Conservation (phyloP, 768 basidiomycete genomes). For the Tylopilus plumbeoviolaceoides region DNA sequence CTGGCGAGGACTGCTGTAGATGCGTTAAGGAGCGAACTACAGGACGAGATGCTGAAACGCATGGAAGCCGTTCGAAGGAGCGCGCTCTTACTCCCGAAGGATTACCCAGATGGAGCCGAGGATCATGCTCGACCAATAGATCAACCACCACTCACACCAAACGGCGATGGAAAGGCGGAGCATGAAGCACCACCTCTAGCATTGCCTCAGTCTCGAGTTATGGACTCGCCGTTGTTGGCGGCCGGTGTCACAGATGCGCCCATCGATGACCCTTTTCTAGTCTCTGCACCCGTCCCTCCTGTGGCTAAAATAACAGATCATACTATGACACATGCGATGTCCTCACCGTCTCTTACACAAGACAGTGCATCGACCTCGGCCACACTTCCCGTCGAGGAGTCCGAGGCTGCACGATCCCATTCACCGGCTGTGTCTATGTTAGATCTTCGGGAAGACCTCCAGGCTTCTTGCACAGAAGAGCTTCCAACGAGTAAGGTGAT, state of each 20-base stretch:
- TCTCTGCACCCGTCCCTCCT: not conserved
- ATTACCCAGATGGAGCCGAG: not conserved
- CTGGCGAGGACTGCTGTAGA: conserved; percentile 48
- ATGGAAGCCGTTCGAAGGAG: conserved; percentile 28
- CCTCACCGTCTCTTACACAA: conserved; percentile 1
- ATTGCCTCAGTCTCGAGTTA: not conserved
- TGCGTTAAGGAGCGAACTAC: conserved; percentile 53
- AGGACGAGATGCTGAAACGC: conserved; percentile 49
- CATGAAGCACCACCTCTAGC: not conserved
- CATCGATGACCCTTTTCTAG: conserved; percentile 11
- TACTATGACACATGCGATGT: not conserved
- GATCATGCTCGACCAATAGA: not conserved
- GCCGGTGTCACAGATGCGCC: conserved; percentile 1
- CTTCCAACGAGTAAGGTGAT: not conserved
- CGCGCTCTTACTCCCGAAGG: not conserved
- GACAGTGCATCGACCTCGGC: not conserved
- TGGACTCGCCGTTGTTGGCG: not conserved
- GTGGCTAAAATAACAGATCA: not conserved
- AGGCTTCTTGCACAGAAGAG: not conserved
- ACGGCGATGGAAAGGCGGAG: not conserved
- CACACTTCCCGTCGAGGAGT: conserved; percentile 14
- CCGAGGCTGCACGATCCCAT: not conserved
- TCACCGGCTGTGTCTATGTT: conserved; percentile 21
- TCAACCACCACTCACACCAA: not conserved
- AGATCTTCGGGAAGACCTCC: conserved; percentile 10